These are phyloP conservation scores for Oryza brachyantha DNA, from an alignment of 176 grass and related monocot species.

Conservation along the genomic window DNA sequence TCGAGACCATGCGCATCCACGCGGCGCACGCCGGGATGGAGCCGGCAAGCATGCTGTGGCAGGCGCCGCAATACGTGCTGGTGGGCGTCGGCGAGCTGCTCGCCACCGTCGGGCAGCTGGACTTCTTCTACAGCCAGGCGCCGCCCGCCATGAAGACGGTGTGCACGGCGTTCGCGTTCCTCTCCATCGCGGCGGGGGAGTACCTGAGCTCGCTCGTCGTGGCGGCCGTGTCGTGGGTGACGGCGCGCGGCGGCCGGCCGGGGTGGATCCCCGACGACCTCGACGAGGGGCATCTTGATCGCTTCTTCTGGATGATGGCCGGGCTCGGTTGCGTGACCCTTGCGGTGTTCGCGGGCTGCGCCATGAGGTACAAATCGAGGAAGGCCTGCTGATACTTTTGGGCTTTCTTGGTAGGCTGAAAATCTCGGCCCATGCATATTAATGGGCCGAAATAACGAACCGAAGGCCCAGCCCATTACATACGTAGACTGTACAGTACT, in stretches of 20 bases:
- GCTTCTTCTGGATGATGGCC: conserved; percentile 35
- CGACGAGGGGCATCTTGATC: conserved; percentile 53
- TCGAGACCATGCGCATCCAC: not conserved
- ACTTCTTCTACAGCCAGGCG: conserved; percentile 68
- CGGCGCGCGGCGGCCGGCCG: not conserved
- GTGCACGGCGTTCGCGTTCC: conserved; percentile 49
- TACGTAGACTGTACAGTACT: too few relatives aligned
- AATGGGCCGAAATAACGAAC: too few relatives aligned
- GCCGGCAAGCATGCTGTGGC: conserved; percentile 18
- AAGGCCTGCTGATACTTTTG: not conserved
- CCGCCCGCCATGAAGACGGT: conserved; percentile 57
- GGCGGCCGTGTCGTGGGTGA: conserved; percentile 22
- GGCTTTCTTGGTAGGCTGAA: not conserved
- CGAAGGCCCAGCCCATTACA: not conserved
- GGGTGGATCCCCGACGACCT: conserved; percentile 68
- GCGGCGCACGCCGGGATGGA: not conserved
- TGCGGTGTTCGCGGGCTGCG: not conserved
- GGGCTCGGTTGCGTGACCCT: not conserved
- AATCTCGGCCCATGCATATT: not conserved
- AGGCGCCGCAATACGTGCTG: conserved; percentile 43
- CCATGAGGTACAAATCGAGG: not conserved
- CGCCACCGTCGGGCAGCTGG: conserved; percentile 41
- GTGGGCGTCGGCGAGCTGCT: conserved; percentile 45
- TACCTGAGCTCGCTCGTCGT: conserved; percentile 59
- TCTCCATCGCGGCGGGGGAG: conserved; percentile 40